Conservation (phyloP, 164 flowering plant species). For the Paratinospora sagittata region DNA sequence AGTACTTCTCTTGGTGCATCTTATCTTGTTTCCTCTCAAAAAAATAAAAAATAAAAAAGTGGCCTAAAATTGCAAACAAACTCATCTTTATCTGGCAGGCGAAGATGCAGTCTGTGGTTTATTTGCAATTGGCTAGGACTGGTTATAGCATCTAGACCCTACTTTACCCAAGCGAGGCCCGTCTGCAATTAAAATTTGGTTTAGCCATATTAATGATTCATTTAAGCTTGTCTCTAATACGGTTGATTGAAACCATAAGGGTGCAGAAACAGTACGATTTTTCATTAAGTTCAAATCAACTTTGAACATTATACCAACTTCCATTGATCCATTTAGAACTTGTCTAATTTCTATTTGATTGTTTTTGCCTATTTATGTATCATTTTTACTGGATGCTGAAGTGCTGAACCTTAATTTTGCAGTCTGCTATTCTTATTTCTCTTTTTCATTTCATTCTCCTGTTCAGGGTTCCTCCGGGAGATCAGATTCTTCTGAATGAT, state of each 20-base stretch:
- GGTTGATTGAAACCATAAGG: neutral
- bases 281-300: neutral
- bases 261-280: neutral
- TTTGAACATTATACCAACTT: neutral
- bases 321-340: neutral
- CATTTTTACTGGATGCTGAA: conserved; percentile 4
- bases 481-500: conserved; percentile 8
- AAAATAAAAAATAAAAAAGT: too few relatives aligned
- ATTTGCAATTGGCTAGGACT: neutral
- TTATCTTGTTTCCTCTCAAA: too few relatives aligned
- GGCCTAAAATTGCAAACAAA: too few relatives aligned
- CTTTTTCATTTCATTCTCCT: neutral
- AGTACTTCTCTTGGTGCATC: too few relatives aligned
- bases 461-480: conserved; percentile 7
- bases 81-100: too few relatives aligned
- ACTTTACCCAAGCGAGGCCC: neutral
- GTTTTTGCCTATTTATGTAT: neutral
- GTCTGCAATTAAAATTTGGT: neutral
- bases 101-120: neutral
- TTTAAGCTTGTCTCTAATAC: neutral
- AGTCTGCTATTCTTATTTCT: neutral
- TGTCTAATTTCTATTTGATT: neutral
- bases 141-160: neutral
- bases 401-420: neutral
- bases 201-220: neutral